These are phyloP conservation scores for Blastobotrys elegans DNA, from an alignment of 1,139 yeast species.

Conservation along the genomic window DNA sequence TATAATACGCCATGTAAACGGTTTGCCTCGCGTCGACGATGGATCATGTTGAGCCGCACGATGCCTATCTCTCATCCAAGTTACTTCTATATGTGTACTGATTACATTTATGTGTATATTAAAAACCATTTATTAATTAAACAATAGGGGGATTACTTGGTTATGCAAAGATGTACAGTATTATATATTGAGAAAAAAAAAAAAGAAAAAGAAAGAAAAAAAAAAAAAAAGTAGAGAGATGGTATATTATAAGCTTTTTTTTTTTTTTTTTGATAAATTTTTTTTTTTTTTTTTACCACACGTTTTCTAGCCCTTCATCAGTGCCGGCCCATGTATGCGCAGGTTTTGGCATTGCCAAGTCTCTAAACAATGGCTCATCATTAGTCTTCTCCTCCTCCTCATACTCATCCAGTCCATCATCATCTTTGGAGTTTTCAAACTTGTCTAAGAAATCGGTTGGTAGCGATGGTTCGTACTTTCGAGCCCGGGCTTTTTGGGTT, in stretches of 20 bases:
- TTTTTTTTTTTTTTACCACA: slow-evolving; percentile 12
- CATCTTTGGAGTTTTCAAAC: slow-evolving; percentile 26
- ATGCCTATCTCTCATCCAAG: no score
- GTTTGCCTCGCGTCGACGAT: no score
- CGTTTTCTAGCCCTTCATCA: slow-evolving; percentile 12
- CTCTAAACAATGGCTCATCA: slow-evolving; percentile 19
- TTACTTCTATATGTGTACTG: no score
- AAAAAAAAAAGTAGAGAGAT: not conserved
- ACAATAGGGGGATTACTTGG: no score
- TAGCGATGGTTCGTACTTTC: slow-evolving; percentile 36
- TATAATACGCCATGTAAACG: no score
- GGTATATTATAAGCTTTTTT: not conserved
- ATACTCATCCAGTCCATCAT: slow-evolving; percentile 8
- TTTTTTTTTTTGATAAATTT: not conserved
- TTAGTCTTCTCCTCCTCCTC: slow-evolving; percentile 28
- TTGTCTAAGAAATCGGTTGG: slow-evolving; percentile 38
- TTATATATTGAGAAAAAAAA: slow-evolving; percentile 9
- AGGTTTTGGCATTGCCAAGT: slow-evolving; percentile 11
- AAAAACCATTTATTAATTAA: no score
- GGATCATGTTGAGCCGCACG: no score
- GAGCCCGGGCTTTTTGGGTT: slow-evolving; percentile 33
- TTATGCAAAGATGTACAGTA: no score
- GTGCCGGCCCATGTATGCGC: slow-evolving; percentile 12
- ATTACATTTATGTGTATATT: no score
- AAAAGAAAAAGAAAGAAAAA: not conserved